Base-by-base conservation (phyloP, 805 yeast genomes). In the Phaffomyces thermotolerans region DNA sequence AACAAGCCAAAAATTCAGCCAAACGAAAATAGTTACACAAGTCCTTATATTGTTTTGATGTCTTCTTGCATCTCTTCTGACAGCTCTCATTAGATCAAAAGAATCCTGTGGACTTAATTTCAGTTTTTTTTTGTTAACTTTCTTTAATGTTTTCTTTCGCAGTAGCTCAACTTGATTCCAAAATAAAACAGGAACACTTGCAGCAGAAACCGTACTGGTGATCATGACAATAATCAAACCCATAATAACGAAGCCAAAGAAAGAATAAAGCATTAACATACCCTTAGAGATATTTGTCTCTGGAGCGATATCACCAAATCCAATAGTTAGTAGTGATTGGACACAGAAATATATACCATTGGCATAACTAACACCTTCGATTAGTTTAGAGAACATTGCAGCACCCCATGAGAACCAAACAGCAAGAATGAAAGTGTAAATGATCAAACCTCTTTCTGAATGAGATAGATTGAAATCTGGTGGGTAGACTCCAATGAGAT, bases 341-440 rank as follows among this genome's bases (percentile, higher is more conserved):
- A 76, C 74, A 52, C 88, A 79, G 58, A 74, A 86, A 57, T 85
- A 88, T 37, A 86, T 58, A 0, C 85, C 78, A n/a, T 78, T 70
- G 0, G 89, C 88, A 57, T 73, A 84, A 1, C 72, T 66, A 9
- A 78, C 54, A n/a, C 13, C 38, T 35, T 27, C 10, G 14, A 78
- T 50, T 37, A 79, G 44, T 4, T 63, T 53, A 1, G 76, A 66
- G 51, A 78, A 79, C 52, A 78, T 58, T 2, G 76, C 82, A 2
- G 85, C 75, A 10, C 95, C 95, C 60, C 81, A 69, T 3, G 79
- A 71, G 18, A 85, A 63, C 95, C 95, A 87, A 5, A 76, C 52
- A 2, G 83, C 73, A 27, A 85, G 66, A 3, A 74, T 51, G n/a
- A 82, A 69, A 6, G 85, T 81, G 56, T 83, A 85, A 7, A 78